Percentiles rank a stretch among this genome's conserved stretches.
Conservation (phyloP, 108 stramenopile species). For the Conticribra weissflogii region DNA sequence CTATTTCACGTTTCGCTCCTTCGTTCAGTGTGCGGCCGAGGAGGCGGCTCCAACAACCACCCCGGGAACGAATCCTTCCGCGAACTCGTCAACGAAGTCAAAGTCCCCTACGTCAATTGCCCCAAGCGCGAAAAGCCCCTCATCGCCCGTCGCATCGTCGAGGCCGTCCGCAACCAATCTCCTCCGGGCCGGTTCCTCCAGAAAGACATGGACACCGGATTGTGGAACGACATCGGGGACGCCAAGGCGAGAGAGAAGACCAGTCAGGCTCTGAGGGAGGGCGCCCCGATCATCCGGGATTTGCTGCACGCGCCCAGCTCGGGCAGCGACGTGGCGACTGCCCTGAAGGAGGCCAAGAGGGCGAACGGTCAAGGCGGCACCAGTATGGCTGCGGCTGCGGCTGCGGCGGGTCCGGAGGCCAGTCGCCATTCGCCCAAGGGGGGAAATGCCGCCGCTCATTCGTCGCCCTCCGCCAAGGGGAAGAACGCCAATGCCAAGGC, state of each 20-base stretch:
- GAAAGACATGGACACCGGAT: constrained; percentile 67
- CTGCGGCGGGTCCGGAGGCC: neutral
- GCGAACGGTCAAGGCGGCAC: constrained; percentile 14
- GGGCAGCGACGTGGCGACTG: constrained; percentile 6
- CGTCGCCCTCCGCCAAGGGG: no score
- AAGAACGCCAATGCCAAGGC: no score
- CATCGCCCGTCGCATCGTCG: constrained; percentile 76
- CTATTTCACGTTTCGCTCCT: neutral
- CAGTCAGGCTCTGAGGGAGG: constrained; percentile 82
- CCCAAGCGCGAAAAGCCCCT: constrained; percentile 84
- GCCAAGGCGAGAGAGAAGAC: constrained; percentile 78
- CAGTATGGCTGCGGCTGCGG: constrained; percentile 11
- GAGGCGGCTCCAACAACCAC: constrained; percentile 70
- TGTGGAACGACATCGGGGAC: constrained; percentile 86
- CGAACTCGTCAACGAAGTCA: constrained; percentile 57
- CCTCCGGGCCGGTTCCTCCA: constrained; percentile 87
- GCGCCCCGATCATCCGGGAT: constrained; percentile 75
- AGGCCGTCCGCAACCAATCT: constrained; percentile 81
- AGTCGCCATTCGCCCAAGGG: no score
- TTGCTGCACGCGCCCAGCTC: constrained; percentile 13
- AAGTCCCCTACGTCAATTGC: constrained; percentile 62
- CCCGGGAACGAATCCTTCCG: constrained; percentile 72
- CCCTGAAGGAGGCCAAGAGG: constrained; percentile 37
- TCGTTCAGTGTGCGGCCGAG: constrained; percentile 67
- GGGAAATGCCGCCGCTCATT: no score